Conservation (phyloP, 805 yeast genomes). For the Zygosaccharomyces bailii region DNA sequence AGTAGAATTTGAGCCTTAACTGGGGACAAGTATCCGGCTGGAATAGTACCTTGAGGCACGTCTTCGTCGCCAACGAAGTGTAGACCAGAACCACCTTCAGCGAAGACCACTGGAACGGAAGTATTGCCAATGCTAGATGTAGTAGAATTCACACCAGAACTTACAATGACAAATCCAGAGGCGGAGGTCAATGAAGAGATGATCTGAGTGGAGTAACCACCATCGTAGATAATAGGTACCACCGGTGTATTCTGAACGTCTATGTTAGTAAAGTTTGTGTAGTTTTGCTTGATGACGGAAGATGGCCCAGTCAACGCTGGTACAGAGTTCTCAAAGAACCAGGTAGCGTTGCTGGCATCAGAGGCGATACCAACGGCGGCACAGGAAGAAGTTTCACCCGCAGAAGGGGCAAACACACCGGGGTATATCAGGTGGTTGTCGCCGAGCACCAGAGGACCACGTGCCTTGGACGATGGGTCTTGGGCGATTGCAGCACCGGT, state of each 20-base stretch:
- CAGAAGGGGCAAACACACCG: constrained; percentile 27
- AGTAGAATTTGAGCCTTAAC: constrained; percentile 33
- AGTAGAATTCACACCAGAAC: constrained; percentile 19
- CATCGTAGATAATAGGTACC: constrained; percentile 32
- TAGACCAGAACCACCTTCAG: constrained; percentile 22
- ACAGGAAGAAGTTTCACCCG: constrained; percentile 13
- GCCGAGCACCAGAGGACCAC: constrained; percentile 29
- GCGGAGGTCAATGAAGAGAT: constrained; percentile 18
- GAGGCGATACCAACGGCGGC: constrained; percentile 29
- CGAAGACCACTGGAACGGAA: constrained; percentile 30
- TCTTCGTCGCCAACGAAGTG: constrained; percentile 18
- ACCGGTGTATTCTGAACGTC: constrained; percentile 14
- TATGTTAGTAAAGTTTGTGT: constrained; percentile 24
- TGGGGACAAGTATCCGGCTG: constrained; percentile 35
- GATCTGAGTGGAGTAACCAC: constrained; percentile 20
- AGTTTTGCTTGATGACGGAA: constrained; percentile 24
- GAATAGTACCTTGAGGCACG: constrained; percentile 27
- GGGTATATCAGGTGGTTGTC: constrained; percentile 28
- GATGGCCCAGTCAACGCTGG: constrained; percentile 20
- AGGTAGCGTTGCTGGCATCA: constrained; percentile 18
- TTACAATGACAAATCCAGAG: constrained; percentile 29
- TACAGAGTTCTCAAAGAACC: constrained; percentile 27
- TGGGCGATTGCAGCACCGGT: constrained; percentile 24
- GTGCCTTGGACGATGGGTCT: constrained; percentile 17
- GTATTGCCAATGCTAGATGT: constrained; percentile 17